Percentiles rank a stretch among this genome's conserved stretches.
These are phyloP conservation scores for Silene uniflora DNA, from an alignment of 148 eudicot species.

Conservation along the genomic window DNA sequence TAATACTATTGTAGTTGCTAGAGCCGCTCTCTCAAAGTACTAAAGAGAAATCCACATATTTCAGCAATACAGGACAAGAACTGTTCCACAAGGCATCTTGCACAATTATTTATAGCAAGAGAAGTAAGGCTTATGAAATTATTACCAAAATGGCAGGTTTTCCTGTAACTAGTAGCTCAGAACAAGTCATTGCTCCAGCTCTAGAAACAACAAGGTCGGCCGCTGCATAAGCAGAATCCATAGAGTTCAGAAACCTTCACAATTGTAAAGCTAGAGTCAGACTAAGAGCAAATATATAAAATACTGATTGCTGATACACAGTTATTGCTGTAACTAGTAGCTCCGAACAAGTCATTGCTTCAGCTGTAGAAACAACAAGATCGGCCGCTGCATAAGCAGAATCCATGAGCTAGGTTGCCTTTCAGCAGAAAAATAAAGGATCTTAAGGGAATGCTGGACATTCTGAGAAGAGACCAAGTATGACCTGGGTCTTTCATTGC, in stretches of 20 bases:
- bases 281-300: neutral
- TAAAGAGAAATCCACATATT: neutral
- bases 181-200: conserved; percentile 73
- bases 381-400: too few relatives aligned
- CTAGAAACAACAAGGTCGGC: conserved; percentile 67
- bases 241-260: conserved; percentile 60
- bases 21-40: neutral
- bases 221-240: conserved; percentile 66
- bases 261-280: neutral
- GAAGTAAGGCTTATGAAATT: neutral
- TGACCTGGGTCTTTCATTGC: too few relatives aligned
- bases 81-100: neutral
- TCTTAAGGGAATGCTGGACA: neutral
- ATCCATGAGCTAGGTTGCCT: neutral
- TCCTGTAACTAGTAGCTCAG: conserved; percentile 58
- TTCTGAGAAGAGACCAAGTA: neutral
- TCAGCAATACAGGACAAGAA: neutral
- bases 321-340: too few relatives aligned
- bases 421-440: neutral
- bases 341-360: conserved; percentile 64
- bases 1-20: too few relatives aligned
- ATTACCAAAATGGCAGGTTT: conserved; percentile 71
- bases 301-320: neutral
- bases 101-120: neutral
- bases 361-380: too few relatives aligned